Conservation (phyloP, 2,329 filamentous ascomycete genomes). For the Mycogone perniciosa region DNA sequence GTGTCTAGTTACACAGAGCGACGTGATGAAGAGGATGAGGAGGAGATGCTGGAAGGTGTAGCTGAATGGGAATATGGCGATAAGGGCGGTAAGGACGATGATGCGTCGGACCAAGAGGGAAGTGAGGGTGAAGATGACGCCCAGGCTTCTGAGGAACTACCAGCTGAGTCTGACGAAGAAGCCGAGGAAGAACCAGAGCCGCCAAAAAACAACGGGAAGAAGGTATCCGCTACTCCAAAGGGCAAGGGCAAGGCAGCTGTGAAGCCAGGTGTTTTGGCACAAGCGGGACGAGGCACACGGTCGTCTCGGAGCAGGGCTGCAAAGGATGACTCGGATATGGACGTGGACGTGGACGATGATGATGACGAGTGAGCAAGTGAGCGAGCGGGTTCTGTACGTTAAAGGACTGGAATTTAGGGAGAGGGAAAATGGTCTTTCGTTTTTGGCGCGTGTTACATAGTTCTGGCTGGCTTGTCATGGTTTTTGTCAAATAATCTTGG, state of each 20-base stretch:
- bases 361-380: conserved; percentile 13
- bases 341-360: conserved; percentile 32
- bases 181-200: conserved; percentile 19
- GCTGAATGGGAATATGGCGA: conserved; percentile 49
- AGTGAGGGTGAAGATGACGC: conserved; percentile 12
- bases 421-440: background rate
- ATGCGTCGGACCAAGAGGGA: conserved; percentile 13
- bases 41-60: conserved; percentile 56
- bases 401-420: conserved; percentile 4
- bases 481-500: too few species aligned
- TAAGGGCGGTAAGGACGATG: conserved; percentile 14
- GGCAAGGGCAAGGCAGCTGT: conserved; percentile 18
- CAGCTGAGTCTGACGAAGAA: conserved; percentile 15
- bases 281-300: conserved; percentile 18
- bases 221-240: conserved; percentile 17
- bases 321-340: conserved; percentile 28
- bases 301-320: conserved; percentile 20
- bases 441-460: background rate
- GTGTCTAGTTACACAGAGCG: conserved; percentile 49
- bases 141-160: conserved; percentile 3
- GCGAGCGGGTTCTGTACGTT: background rate
- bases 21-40: conserved; percentile 51
- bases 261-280: conserved; percentile 10
- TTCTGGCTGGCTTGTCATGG: too few species aligned
- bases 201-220: conserved; percentile 22